Evolutionary conservation across 2,329 filamentous ascomycete species (phyloP), one percentile per base, ranked within the genome.

Genomic region (Fusarium concolor): DNA sequence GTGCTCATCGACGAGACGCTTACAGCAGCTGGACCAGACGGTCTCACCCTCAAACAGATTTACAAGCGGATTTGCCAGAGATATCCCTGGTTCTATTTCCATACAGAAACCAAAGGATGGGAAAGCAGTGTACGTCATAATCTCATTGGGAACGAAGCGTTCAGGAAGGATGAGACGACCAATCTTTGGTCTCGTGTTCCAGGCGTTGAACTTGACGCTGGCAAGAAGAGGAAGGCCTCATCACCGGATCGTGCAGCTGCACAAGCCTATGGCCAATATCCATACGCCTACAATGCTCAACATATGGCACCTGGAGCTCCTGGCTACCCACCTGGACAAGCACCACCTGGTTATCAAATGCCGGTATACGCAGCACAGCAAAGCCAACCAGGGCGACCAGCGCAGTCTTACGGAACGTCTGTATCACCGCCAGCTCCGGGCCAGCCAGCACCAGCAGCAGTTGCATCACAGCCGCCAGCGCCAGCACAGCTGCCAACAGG

Each of bases 111-210:
- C 8, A 89, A 88, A 73, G 87, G 87, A n/a, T 89, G 87, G 87
- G 86, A 89, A 74, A 89, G 86, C 68, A 89, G 86, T 70, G 87
- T 89, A n/a, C 84, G 87, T 1, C 87, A 89, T 70, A 89, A 89
- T 57, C 81, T 89, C 28, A 87, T 89, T 67, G 86, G 86, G 4
- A 89, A 89, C 73, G 84, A 86, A 67, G 87, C 86, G 9, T 89
- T 89, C 73, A 82, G 80, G 66, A 89, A 89, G 74, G 83, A 86
- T 62, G 85, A 87, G 37, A 81, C 82, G 28, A 86, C 84, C 2
- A 83, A 85, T 42, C 77, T 86, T 20, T 89, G 87, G 87, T 83
- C 81, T 60, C 85, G 87, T 35, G 84, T 88, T 22, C 84, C 83
- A 3, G 86, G 85, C 3, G 82, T 89, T 26, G 85, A 87, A 66